Evolutionary conservation across 805 yeast species (phyloP), one percentile per base, ranked within the genome.

Genomic region (Yarrowia porcina): DNA sequence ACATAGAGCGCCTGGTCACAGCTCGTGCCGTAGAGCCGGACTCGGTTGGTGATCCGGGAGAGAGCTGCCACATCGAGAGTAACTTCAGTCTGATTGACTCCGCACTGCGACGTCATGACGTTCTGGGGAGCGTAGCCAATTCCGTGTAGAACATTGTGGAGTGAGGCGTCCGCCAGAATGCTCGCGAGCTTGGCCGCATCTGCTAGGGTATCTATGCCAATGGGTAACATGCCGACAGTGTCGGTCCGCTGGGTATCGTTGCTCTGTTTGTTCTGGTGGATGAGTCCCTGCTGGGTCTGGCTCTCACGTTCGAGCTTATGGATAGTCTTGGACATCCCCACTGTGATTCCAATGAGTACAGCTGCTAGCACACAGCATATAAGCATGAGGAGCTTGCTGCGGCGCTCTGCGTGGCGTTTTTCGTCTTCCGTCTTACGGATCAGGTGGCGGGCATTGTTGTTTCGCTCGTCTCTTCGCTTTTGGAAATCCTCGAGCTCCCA

Each of bases 1-100:
- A 85, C 80, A 35, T 73, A 70, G 12, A 77, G 80, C 0, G 81
- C 79, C 69, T 86, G 90, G 35, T 78, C 70, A 66, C 91, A 86
- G 66, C 83, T 87, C 61, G 84, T 80, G 0, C 89, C 87, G 66
- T 82, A 84, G 0, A 83, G 78, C 66, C 86, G 75, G 10, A 88
- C 71, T 65, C 83, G 80, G 0, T 79, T 77, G 0, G 92, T 87
- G 0, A 86, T 77, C 28, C 78, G 82, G 0, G 90, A 83, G 9
- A 88, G 66, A 11, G 80, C 69, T 0, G 85, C 84, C 23, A 87
- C 67, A 66, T 88, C 92, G 20, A 81, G 71, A 47, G 83, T 65
- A 0, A 85, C 82, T 3, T 83, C 86, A 60, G 79, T 73, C 60
- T 73, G 71, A 0, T 75, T 75, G 1, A 74, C 76, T 0, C 84